Conservation (phyloP, 371 early-diverging fungal genomes). For the Synchytrium microbalum region DNA sequence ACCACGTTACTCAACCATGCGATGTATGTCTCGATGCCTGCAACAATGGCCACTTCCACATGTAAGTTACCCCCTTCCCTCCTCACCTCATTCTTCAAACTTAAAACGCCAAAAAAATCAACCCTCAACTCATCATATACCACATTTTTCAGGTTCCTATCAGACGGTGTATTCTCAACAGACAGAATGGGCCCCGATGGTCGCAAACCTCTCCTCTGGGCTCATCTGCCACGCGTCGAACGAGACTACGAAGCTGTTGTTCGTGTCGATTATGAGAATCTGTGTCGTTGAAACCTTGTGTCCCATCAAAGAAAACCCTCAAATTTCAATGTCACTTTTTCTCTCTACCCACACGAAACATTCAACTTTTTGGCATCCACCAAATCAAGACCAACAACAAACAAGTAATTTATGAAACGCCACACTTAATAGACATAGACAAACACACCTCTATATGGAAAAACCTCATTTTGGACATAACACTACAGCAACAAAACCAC, state of each 20-base stretch:
- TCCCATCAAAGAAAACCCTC: no score
- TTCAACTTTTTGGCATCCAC: no score
- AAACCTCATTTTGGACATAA: no score
- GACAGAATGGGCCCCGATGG: conserved; percentile 43
- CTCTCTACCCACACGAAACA: no score
- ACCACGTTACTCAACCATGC: conserved; percentile 82
- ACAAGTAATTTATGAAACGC: no score
- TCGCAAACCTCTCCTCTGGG: conserved; percentile 35
- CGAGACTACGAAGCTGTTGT: conserved; percentile 26
- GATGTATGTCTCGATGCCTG: conserved; percentile 79
- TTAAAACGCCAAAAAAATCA: conserved; percentile 13
- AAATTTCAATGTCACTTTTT: no score
- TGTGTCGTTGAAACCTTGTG: conserved; percentile 19
- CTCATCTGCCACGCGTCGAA: conserved; percentile 43
- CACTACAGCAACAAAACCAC: no score
- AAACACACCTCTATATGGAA: no score
- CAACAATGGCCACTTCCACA: conserved; percentile 96
- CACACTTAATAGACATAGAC: no score
- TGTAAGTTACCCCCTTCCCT: conserved; percentile 43
- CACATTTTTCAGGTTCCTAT: conserved; percentile 49
- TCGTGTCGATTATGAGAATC: conserved; percentile 12
- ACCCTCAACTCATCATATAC: conserved; percentile 3
- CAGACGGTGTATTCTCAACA: conserved; percentile 59
- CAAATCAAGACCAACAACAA: no score
- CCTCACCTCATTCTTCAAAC: conserved; percentile 15